Evolutionary conservation across 2,329 filamentous ascomycete genomes (phyloP), one percentile per base, ranked within the genome.

Genomic region (Aspergillus ibericus): DNA sequence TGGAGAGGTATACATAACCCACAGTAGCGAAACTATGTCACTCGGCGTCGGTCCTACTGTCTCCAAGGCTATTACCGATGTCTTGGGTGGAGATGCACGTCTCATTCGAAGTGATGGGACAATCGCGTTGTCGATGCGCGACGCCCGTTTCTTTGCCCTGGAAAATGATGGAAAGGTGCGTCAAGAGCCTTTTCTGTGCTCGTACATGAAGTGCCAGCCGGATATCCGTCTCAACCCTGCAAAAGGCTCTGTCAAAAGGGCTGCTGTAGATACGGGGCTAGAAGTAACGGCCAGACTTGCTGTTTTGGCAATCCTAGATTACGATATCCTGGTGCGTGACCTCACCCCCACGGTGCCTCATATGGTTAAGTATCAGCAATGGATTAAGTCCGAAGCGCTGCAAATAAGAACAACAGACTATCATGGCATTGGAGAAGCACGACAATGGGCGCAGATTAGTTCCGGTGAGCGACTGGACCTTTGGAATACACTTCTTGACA

Each of bases 1-100:
- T 27, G 55, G 54, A 20, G 25, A 55, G 6, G 16, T 62, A 4
- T 56, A 48, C 10, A 5, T 62, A 22, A 35, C 34, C 18, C n/a
- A 35, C 7, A 38, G 55, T 9, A 18, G 20, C 16, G 44, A 38
- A 32, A 5, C 20, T 15, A 53, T 53, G 50, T 38, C 13, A 6
- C 16, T 42, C 18, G 25, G 25, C 2, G 44, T 48, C 25, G 6
- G n/a, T 10, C 44, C 44, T 5, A 32, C 20, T 4, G 22, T 15
- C 25, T 16, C 44, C 4, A 25, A 29, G 1, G 6, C 44, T 48
- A 48, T 16, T 9, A 16, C 44, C 8, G 44, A 10, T 10, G 27
- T 13, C 3, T 12, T 48, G 5, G 44, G 44, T 12, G 44, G 44
- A 6, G 44, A 48, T 48, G 25, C 44, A 10, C 9, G n/a, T 32